A percentile compares a stretch with the other conserved stretches of the same genome.
Conservation (phyloP, 2,329 filamentous ascomycete species). For the Colletotrichum lupini region DNA sequence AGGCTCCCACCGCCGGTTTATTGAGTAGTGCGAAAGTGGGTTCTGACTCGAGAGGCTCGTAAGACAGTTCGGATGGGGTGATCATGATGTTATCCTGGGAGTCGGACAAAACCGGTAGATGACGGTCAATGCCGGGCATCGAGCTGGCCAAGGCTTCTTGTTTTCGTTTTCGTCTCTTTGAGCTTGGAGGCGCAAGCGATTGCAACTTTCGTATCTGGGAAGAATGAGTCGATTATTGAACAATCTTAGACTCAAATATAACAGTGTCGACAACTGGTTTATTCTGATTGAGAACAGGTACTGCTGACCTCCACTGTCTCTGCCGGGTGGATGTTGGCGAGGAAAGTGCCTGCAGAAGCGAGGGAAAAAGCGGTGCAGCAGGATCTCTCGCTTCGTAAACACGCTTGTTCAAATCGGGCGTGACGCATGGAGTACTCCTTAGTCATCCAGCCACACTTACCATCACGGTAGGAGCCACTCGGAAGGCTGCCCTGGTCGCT, state of each 20-base stretch:
- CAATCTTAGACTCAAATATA: background rate
- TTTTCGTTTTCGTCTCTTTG: background rate
- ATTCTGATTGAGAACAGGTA: background rate
- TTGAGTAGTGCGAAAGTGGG: slow-evolving; percentile 15
- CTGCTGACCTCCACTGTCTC: background rate
- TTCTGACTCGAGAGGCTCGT: slow-evolving; percentile 31
- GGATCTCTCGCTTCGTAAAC: background rate
- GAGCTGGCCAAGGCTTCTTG: background rate
- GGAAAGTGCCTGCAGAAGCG: background rate
- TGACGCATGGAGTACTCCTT: background rate
- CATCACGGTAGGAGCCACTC: background rate
- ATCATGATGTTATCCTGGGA: slow-evolving; percentile 27
- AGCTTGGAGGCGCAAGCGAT: no score
- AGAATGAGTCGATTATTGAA: background rate
- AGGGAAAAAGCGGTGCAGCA: background rate
- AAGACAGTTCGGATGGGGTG: slow-evolving; percentile 26
- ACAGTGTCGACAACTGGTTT: background rate
- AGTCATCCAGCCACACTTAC: background rate
- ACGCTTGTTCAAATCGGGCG: background rate
- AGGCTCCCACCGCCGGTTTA: slow-evolving; percentile 19
- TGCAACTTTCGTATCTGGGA: no score
- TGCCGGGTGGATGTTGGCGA: background rate
- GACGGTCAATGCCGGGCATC: slow-evolving; percentile 6
- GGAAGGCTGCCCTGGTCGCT: background rate
- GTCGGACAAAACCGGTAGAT: slow-evolving; percentile 22